Evolutionary conservation across 441 rosid genomes (phyloP), one percentile per base, ranked within the genome.

Genomic region (Aquilaria agallochum): DNA sequence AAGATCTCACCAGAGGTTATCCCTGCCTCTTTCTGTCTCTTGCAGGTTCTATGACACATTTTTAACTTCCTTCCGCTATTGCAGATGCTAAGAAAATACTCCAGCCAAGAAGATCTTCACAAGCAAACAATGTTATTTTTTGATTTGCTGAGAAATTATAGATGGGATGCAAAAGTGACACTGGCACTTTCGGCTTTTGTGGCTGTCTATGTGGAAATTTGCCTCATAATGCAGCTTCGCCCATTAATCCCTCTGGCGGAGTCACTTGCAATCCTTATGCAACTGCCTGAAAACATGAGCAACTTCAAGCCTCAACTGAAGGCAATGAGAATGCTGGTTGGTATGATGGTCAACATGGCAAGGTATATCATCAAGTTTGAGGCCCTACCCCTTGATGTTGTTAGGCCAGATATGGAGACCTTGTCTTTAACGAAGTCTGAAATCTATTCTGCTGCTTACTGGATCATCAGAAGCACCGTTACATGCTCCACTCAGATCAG

Each of bases 81-180:
- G 76, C 80, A 89, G 93, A 77, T 85, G 74, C 72, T 74, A 44
- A 51, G 77, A 61, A 76, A 72, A 63, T 68, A 70, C 69, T 65
- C 64, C 32, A 71, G 68, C 30, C 70, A 71, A 52, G 76, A 60
- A 31, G 72, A 84, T 64, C 64, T 78, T 53, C 89, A 79, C 30
- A n/a, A 66, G 0, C 74, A 83, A 61, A 84, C 92, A 47, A 78
- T 89, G 84, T 42, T 20, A 60, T 44, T 83, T 73, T 82, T 92
- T 20, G 86, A 87, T 74, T 74, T 70, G 71, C 83, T 92, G 36
- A 78, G 80, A 55, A 76, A 66, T 45, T 83, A 83, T 62, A 69
- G 72, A 71, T 92, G 96, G 98, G 96, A 82, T 65, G 90, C 87
- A 20, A 89, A 92, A 77, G 50, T 84, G 63, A 88, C 60, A 50